phyloP scores from a whole-genome alignment of 1,284 basidiomycete genomes.

The Ustilago lituana region DNA sequence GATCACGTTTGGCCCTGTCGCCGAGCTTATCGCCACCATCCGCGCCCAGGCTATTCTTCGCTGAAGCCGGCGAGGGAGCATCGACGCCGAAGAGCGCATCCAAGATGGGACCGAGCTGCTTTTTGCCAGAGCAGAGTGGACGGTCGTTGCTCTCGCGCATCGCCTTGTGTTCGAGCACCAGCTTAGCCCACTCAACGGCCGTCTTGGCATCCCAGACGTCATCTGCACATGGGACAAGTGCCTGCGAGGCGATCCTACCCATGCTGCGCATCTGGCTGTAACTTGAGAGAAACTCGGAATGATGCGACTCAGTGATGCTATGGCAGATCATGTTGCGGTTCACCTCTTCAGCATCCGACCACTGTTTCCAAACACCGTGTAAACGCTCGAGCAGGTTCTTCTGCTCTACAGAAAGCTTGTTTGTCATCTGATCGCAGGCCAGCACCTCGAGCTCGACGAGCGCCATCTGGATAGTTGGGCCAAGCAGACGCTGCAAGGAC shows the following conservation, averaged over 20 bases:
- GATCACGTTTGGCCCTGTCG: constrained; percentile 4
- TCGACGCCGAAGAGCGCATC: constrained; percentile 28
- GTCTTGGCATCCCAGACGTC: constrained; percentile 44
- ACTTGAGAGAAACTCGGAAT: constrained; percentile 32
- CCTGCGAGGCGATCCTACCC: constrained; percentile 30
- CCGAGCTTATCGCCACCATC: neutral
- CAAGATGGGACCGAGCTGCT: constrained; percentile 36
- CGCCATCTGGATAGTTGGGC: constrained; percentile 35
- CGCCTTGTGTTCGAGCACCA: constrained; percentile 39
- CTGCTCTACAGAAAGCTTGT: constrained; percentile 35
- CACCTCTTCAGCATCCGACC: constrained; percentile 46
- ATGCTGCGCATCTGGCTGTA: constrained; percentile 36
- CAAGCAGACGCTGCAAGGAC: constrained; percentile 36
- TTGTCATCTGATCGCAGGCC: constrained; percentile 18
- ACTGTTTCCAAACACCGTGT: constrained; percentile 43
- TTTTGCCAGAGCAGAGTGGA: constrained; percentile 21
- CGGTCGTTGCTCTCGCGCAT: constrained; percentile 22
- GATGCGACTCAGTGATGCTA: constrained; percentile 44
- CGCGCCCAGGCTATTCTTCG: neutral
- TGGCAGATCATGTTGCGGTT: constrained; percentile 44
- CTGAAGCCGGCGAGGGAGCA: constrained; percentile 5
- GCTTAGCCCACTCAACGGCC: constrained; percentile 40
- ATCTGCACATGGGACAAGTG: constrained; percentile 39
- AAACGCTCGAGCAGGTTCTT: constrained; percentile 27
- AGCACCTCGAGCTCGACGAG: constrained; percentile 46